A percentile compares a stretch with the other conserved stretches of the same genome.
Conservation (phyloP, 257 asterid genomes). For the Perilla frutescens region DNA sequence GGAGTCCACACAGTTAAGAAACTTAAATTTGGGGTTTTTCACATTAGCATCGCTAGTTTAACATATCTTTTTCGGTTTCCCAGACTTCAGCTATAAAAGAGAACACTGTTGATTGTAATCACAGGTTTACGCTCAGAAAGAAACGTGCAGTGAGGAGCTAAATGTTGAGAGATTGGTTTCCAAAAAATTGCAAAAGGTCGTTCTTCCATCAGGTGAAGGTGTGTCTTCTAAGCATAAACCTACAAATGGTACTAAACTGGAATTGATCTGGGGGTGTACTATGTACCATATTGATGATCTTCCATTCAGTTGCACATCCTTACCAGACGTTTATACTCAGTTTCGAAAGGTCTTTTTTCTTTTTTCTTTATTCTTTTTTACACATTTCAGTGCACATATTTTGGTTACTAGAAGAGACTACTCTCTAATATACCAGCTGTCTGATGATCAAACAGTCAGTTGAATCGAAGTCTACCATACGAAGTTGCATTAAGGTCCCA, state of each 20-base stretch:
- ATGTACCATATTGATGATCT: conserved; percentile 95
- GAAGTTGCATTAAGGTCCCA: conserved; percentile 72
- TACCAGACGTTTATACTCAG: conserved; percentile 89
- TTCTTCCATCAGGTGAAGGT: conserved; percentile 39
- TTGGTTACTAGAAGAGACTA: conserved; percentile 21
- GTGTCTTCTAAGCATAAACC: conserved; percentile 34
- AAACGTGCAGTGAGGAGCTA: conserved; percentile 96
- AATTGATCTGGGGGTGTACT: conserved; percentile 77
- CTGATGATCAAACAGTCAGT: conserved; percentile 64
- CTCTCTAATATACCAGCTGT: conserved; percentile 16
- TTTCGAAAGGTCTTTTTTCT: conserved; percentile 73
- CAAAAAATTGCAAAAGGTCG: conserved; percentile 46
- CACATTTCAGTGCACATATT: conserved; percentile 7
- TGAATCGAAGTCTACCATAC: conserved; percentile 71
- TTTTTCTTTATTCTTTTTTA: too few species aligned
- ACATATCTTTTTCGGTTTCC: neutral
- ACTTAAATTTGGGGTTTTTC: conserved; percentile 23
- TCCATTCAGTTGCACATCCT: conserved; percentile 62
- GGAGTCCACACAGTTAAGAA: conserved; percentile 83
- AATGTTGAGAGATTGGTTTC: conserved; percentile 70
- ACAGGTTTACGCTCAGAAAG: conserved; percentile 95
- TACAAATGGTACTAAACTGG: conserved; percentile 49
- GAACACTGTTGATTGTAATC: conserved; percentile 22
- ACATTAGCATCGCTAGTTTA: conserved; percentile 14
- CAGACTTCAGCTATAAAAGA: conserved; percentile 1